Evolutionary conservation across 2,329 filamentous ascomycete species (phyloP).

Genomic region (Nemania serpens): DNA sequence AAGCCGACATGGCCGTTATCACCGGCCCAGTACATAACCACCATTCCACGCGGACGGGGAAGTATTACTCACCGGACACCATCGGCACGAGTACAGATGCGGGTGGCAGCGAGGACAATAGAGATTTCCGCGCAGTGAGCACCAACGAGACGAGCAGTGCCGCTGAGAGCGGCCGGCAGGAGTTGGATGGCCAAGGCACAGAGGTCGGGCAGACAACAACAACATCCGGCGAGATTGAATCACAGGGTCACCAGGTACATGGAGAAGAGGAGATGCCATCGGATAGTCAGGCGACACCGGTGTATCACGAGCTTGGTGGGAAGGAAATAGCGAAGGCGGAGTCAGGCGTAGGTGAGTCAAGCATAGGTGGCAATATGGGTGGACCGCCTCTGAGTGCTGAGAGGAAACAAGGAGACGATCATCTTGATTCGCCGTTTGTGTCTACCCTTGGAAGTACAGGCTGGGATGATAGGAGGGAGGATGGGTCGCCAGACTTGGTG

Average conservation of each 20-base stretch:
- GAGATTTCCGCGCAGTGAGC: slow-evolving; percentile 6
- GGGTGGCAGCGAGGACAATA: slow-evolving; percentile 5
- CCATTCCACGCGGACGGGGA: slow-evolving; percentile 20
- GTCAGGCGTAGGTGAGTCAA: slow-evolving; percentile 9
- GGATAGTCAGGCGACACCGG: slow-evolving; percentile 24
- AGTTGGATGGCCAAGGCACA: slow-evolving; percentile 17
- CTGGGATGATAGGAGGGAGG: slow-evolving; percentile 29
- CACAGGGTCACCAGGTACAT: slow-evolving; percentile 28
- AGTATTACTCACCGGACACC: slow-evolving; percentile 33
- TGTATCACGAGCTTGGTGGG: slow-evolving; percentile 37
- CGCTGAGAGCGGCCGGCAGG: slow-evolving; percentile 11
- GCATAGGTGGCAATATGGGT: slow-evolving; percentile 23
- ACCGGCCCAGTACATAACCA: slow-evolving; percentile 41
- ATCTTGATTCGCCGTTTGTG: slow-evolving; percentile 34
- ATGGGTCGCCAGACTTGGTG: slow-evolving; percentile 34
- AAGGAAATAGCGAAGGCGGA: slow-evolving; percentile 25
- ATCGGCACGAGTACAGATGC: slow-evolving; percentile 28
- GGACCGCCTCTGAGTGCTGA: slow-evolving; percentile 18
- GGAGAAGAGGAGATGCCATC: slow-evolving; percentile 12
- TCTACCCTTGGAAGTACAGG: slow-evolving; percentile 36
- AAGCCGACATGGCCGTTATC: slow-evolving; percentile 36
- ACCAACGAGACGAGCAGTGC: slow-evolving; percentile 2
- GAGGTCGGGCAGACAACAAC: neutral
- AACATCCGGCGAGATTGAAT: slow-evolving; percentile 30
- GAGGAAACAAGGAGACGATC: slow-evolving; percentile 23